Conservation (phyloP, 805 yeast species). For the Starmerella vaccinii region DNA sequence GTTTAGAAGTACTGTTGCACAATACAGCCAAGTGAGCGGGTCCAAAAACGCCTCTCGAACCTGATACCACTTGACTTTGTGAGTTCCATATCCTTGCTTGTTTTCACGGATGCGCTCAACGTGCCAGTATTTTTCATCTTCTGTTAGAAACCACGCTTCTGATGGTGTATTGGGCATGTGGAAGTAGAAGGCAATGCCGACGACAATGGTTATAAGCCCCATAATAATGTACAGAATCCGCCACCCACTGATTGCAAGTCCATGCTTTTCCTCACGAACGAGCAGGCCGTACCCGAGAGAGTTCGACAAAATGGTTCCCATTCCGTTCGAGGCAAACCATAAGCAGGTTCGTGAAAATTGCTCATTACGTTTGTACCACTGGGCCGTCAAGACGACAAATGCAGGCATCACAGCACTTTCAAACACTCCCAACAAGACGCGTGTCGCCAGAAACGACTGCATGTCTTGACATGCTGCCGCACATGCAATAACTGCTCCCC, state of each 20-base stretch:
- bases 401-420: conserved; percentile 50
- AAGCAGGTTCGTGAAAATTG: conserved; percentile 39
- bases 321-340: conserved; percentile 38
- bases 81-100: conserved; percentile 51
- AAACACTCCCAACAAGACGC: conserved; percentile 42
- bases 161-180: conserved; percentile 51
- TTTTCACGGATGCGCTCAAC: conserved; percentile 45
- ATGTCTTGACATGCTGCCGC: conserved; percentile 38
- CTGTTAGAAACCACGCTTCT: conserved; percentile 29
- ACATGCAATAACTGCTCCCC: conserved; percentile 50
- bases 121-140: conserved; percentile 39
- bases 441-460: conserved; percentile 38
- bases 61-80: conserved; percentile 45
- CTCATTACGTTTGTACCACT: conserved; percentile 42
- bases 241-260: conserved; percentile 42
- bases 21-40: conserved; percentile 40
- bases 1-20: conserved; percentile 35
- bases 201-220: conserved; percentile 47
- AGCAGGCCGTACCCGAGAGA: conserved; percentile 24
- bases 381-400: conserved; percentile 45
- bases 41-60: conserved; percentile 44
- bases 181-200: conserved; percentile 40
- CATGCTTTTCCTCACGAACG: conserved; percentile 11
- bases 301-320: conserved; percentile 33
- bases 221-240: conserved; percentile 47